These are phyloP conservation scores for Calocera cornea DNA, from an alignment of 768 basidiomycete species.

Conservation along the genomic window DNA sequence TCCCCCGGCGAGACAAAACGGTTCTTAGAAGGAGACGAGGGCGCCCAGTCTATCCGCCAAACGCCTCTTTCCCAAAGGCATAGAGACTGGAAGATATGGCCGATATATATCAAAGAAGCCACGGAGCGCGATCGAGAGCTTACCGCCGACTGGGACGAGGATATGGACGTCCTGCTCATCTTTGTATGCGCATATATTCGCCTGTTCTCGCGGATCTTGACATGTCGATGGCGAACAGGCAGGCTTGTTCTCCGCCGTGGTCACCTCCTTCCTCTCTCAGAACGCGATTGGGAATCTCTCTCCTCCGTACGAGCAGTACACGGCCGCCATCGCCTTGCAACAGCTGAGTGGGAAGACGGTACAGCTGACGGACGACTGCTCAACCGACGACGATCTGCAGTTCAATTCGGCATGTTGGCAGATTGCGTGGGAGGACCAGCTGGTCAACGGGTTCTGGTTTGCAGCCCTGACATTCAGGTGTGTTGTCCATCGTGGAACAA, in stretches of 20 bases:
- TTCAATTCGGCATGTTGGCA: not conserved
- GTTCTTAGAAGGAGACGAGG: not conserved
- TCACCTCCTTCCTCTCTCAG: constrained; percentile 19
- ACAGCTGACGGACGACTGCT: not conserved
- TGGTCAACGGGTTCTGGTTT: constrained; percentile 35
- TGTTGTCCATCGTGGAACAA: not conserved
- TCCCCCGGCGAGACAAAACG: not conserved
- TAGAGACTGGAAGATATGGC: constrained; percentile 22
- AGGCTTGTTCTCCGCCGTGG: constrained; percentile 22
- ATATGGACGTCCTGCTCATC: constrained; percentile 32
- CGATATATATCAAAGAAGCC: constrained; percentile 26
- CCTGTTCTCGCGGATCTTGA: not conserved
- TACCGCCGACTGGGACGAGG: constrained; percentile 29
- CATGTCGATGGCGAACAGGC: constrained; percentile 17
- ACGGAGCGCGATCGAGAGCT: constrained; percentile 25
- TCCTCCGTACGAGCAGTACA: not conserved
- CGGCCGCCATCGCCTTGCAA: not conserved
- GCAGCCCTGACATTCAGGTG: constrained; percentile 14
- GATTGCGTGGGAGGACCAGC: constrained; percentile 8
- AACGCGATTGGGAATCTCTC: not conserved
- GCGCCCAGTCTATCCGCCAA: not conserved
- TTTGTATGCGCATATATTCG: constrained; percentile 20
- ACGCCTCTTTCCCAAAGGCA: not conserved
- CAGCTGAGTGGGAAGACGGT: not conserved
- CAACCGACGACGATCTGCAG: not conserved